phyloP scores from a whole-genome alignment of 257 asterid genomes.

The Capsicum pubescens region DNA sequence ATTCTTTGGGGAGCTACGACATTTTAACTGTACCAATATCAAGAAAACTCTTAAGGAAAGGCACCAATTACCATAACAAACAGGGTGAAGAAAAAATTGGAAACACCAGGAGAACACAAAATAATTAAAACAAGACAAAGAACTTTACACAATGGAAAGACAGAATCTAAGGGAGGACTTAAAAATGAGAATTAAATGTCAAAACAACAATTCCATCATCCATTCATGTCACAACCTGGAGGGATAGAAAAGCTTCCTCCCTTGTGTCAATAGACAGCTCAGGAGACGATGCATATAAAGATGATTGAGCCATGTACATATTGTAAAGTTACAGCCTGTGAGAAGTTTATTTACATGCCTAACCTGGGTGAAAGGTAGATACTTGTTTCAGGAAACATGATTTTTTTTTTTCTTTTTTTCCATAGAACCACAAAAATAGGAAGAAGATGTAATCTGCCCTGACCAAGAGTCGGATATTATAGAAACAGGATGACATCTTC shows the following conservation, averaged over 20 bases:
- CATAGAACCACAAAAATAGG: background rate
- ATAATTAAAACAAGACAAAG: background rate
- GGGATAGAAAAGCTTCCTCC: conserved; percentile 13
- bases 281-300: background rate
- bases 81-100: background rate
- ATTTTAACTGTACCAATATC: background rate
- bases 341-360: conserved; percentile 6
- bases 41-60: conserved; percentile 11
- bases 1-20: background rate
- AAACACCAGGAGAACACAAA: conserved; percentile 4
- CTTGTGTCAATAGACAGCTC: background rate
- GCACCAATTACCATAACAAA: background rate
- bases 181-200: background rate
- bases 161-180: background rate
- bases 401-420: background rate
- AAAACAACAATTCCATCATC: background rate
- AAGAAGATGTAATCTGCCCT: conserved; percentile 1
- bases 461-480: background rate
- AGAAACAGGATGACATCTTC: background rate
- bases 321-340: background rate
- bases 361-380: background rate
- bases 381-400: background rate
- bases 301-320: background rate
- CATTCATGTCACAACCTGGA: background rate
- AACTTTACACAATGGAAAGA: background rate